Conservation (phyloP, 139 green algal genomes). For the Coelastrella sp. region DNA sequence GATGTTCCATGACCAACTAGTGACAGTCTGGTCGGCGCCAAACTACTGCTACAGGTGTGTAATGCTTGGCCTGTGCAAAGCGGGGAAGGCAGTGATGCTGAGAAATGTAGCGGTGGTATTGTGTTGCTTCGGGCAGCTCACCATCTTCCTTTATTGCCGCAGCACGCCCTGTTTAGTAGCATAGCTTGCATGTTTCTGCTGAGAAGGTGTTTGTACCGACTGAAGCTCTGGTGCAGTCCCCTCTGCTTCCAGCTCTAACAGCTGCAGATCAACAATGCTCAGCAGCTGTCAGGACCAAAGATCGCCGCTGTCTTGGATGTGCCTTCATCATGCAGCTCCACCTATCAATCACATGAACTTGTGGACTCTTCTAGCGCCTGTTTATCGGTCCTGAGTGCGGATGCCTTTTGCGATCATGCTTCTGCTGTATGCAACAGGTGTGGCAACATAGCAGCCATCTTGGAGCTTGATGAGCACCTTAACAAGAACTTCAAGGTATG, state of each 20-base stretch:
- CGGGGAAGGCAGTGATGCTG: not conserved
- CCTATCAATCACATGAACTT: too few relatives aligned
- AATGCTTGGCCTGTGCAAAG: not conserved
- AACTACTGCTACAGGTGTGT: slow-evolving; percentile 99
- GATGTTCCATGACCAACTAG: slow-evolving; percentile 97
- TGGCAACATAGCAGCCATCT: slow-evolving; percentile 98
- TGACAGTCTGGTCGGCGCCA: slow-evolving; percentile 98
- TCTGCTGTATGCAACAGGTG: slow-evolving; percentile 67
- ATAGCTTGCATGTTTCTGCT: too few relatives aligned
- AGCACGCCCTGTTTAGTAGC: too few relatives aligned
- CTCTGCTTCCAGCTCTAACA: too few relatives aligned
- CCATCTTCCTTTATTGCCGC: not conserved
- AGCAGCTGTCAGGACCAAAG: too few relatives aligned
- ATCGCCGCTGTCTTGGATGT: too few relatives aligned
- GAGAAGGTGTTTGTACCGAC: too few relatives aligned
- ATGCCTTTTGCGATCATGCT: not conserved
- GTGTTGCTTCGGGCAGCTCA: not conserved
- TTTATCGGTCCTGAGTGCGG: not conserved
- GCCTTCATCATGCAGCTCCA: too few relatives aligned
- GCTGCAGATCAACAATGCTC: too few relatives aligned
- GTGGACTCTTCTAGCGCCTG: not conserved
- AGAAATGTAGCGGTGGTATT: not conserved
- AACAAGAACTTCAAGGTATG: slow-evolving; percentile 86
- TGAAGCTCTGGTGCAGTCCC: too few relatives aligned
- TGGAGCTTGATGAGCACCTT: slow-evolving; percentile 96